Base-by-base conservation (phyloP, 78 protist species). In the Isochrysis galbana region DNA sequence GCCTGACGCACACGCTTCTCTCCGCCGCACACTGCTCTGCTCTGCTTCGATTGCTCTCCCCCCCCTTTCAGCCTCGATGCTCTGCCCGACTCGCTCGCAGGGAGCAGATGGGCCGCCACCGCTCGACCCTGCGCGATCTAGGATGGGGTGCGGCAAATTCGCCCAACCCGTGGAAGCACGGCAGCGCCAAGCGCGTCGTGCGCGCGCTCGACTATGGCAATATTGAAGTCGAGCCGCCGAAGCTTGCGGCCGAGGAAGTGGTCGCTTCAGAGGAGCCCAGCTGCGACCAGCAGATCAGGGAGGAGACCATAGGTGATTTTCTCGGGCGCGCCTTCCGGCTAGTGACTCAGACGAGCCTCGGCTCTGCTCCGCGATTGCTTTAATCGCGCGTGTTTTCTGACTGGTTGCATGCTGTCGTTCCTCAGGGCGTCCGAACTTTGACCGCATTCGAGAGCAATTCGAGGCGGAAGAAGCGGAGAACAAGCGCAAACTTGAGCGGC, bases 381-480 rank as follows among this genome's bases (percentile, higher is more conserved):
- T n/a, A n/a, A n/a, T n/a, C 67, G 67, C 67, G 67, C 67, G 67
- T 19, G 67, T 19, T 54, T 54, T 54, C 67, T 19, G 67, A 19
- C 67, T 19, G 67, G 32, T 19, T 19, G 19, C 10, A 10, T 54
- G 67, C 67, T 54, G 10, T 54, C 67, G 32, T 19, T 54, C 67
- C 67, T 19, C 26, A 69, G 77, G 82, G 5, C 82, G 82, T 21
- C 82, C 32, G 42, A 38, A 72, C 46, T 21, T 72, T 25, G 82
- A 72, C 21, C 82, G 82, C 42, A 72, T 72, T 42, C 82, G 82
- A 2, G 82, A 72, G 82, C 82, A 72, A 21, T 72, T 72, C 42
- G 82, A 72, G 82, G 82, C 36, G 82, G n/a, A 72, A 21, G 82
- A 72, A 11, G 82, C 82, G 2, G 82, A 72, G 82, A 72, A 72